Conservation (phyloP, 495 filamentous ascomycete genomes). For the Xylona heveae region DNA sequence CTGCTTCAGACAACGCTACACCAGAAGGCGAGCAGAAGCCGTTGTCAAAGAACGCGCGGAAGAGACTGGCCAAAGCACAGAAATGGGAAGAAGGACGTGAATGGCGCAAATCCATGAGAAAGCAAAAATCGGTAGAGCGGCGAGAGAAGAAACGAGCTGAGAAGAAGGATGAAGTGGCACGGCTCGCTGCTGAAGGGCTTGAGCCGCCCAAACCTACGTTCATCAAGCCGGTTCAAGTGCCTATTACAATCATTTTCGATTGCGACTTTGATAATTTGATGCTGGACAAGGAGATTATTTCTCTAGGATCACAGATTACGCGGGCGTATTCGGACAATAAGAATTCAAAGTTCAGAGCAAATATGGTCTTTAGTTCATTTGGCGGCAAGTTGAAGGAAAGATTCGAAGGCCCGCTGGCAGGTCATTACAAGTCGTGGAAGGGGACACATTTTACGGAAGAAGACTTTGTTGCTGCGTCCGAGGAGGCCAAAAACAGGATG, state of each 20-base stretch:
- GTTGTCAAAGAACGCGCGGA: slow-evolving; percentile 64
- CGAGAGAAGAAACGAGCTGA: slow-evolving; percentile 16
- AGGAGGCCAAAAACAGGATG: slow-evolving; percentile 39
- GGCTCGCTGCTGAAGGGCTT: slow-evolving; percentile 5
- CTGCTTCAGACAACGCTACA: neutral
- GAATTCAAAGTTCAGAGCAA: slow-evolving; percentile 35
- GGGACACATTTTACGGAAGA: slow-evolving; percentile 44
- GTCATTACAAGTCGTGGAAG: slow-evolving; percentile 58
- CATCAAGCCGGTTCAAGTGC: slow-evolving; percentile 28
- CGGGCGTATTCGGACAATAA: slow-evolving; percentile 76
- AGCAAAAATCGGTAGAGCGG: slow-evolving; percentile 45
- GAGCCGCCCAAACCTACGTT: slow-evolving; percentile 10
- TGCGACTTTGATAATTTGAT: slow-evolving; percentile 86
- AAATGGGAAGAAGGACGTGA: slow-evolving; percentile 47
- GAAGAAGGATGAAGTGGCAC: slow-evolving; percentile 10
- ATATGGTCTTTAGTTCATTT: slow-evolving; percentile 58
- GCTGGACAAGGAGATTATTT: slow-evolving; percentile 61
- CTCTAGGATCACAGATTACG: slow-evolving; percentile 62
- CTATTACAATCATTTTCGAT: slow-evolving; percentile 66
- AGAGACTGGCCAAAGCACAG: slow-evolving; percentile 43
- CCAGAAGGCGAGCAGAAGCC: slow-evolving; percentile 6
- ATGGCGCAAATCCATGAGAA: slow-evolving; percentile 46
- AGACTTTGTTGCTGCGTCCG: slow-evolving; percentile 44
- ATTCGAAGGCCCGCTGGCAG: slow-evolving; percentile 50
- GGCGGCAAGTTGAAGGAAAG: slow-evolving; percentile 52